Evolutionary conservation across 129 eudicot genomes (phyloP).

Genomic region (Helichrysum umbraculigerum): DNA sequence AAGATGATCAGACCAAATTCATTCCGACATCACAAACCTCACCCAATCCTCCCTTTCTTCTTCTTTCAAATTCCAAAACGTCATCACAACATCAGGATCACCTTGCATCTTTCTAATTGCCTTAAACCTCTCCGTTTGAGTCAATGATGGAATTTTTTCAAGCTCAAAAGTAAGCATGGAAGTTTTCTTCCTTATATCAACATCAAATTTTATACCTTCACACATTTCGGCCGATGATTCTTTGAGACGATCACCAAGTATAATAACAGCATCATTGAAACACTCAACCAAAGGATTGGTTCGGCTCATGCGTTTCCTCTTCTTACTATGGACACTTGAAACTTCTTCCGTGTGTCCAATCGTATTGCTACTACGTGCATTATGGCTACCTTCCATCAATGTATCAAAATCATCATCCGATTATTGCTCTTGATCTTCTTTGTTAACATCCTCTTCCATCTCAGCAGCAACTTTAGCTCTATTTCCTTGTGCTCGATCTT

Average conservation of each 20-base stretch:
- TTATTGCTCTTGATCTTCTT: background rate
- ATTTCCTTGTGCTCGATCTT: constrained; percentile 5
- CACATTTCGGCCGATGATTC: background rate
- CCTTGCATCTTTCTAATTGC: too few species aligned
- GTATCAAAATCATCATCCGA: background rate
- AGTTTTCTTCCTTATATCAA: background rate
- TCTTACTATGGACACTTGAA: background rate
- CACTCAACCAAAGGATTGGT: background rate
- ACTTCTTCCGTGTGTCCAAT: too few species aligned
- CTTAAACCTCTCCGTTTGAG: too few species aligned
- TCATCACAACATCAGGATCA: too few species aligned
- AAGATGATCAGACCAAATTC: too few species aligned
- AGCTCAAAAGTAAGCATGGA: background rate
- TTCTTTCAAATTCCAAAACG: too few species aligned
- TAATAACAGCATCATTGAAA: background rate
- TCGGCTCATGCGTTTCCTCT: background rate
- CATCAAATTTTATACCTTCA: background rate
- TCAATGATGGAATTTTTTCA: background rate
- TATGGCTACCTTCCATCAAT: background rate
- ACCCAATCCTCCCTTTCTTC: too few species aligned
- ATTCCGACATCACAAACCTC: too few species aligned
- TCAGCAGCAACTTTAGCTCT: background rate
- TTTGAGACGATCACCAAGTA: background rate
- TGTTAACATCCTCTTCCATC: background rate
- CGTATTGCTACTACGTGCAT: too few species aligned